Base-by-base conservation (phyloP, 768 basidiomycete species). In the Kwoniella sp. region DNA sequence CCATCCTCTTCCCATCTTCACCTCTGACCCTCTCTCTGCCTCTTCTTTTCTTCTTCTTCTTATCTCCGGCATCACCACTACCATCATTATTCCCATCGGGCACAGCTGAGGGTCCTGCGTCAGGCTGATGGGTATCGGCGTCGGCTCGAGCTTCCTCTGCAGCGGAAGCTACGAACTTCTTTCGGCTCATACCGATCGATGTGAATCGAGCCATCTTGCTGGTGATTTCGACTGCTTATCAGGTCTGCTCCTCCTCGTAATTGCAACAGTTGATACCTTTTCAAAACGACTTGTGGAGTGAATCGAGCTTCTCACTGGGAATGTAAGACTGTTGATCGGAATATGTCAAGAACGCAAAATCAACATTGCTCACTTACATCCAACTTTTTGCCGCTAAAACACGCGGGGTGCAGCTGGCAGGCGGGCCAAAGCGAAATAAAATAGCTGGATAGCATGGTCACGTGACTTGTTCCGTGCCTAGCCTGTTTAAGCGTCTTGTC, bases 1-100 rank as follows among this genome's bases (percentile, higher is more conserved):
- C 70, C 36, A 63, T 24, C 50, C 36, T 26, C 57, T 51, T 64
- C 58, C 59, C 57, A 65, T 50, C 67, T 63, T 55, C 48, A 72
- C 58, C 82, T 78, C 19, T 80, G 81, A 60, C 79, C 80, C 60
- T 80, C 70, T 68, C 84, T 84, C 47, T 37, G 69, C 70, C 69
- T 21, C 67, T 67, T 46, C 73, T 58, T 66, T 82, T 83, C 68
- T 83, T 83, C 85, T 75, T 83, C 73, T 88, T 87, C 80, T 88
- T 86, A 76, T 85, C 86, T 6, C 17, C 19, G 57, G 60, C 46
- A 49, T 37, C 47, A 2, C 30, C 36, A 0, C 55, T 36, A 37
- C 63, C 58, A 22, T 70, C 67, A 3, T 30, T 68, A 24, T 68
- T 66, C 1, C 22, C 55, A 12, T 59, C 36, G 7, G 51, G 49